Base-by-base conservation (phyloP, 2,329 filamentous ascomycete genomes). In the Rhytidhysteron rufulum region DNA sequence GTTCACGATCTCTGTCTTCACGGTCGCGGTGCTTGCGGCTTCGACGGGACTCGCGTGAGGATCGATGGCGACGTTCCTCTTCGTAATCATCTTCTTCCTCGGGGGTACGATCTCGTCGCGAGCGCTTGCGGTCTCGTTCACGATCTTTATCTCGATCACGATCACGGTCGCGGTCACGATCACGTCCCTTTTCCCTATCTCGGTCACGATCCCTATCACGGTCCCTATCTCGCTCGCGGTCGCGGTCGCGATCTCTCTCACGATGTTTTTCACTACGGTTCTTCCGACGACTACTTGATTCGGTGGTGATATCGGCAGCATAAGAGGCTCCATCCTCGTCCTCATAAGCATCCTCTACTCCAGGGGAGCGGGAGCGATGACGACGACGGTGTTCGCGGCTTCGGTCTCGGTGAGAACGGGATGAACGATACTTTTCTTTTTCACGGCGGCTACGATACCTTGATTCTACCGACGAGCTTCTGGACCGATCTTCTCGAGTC, bases 391-490 rank as follows among this genome's bases (percentile, higher is more conserved):
- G 63, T 37, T 73, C 70, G 21, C 66, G 63, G 48, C 69, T 72
- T 31, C 33, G 33, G 24, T 35, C 33, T 18, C 71, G 68, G 34
- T 71, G 64, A 9, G 67, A 68, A 21, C 69, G 67, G n/a, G 68
- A 71, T 4, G 69, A 69, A 9, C 66, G 65, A 34, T 69, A 53
- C 36, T 62, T 63, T 6, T 70, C 67, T 42, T 66, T 69, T 2
- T 65, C 68, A 21, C 62, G 59, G 18, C 67, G 81, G 50, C 80
- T 81, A 45, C 80, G 78, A 51, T 82, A 78, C 48, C 75, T 79
- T 27, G 65, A 37, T 8, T 80, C 78, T 1, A 77, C 78, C 2
- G 86, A 88, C 4, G 74, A 73, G 4, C 85, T 87, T 42, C 83
- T 75, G 1, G 82, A 81, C 37, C 77, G 75, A 34, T 80, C 75